Evolutionary conservation across 306 rosid species (phyloP).

Genomic region (Gillenia trifoliata): DNA sequence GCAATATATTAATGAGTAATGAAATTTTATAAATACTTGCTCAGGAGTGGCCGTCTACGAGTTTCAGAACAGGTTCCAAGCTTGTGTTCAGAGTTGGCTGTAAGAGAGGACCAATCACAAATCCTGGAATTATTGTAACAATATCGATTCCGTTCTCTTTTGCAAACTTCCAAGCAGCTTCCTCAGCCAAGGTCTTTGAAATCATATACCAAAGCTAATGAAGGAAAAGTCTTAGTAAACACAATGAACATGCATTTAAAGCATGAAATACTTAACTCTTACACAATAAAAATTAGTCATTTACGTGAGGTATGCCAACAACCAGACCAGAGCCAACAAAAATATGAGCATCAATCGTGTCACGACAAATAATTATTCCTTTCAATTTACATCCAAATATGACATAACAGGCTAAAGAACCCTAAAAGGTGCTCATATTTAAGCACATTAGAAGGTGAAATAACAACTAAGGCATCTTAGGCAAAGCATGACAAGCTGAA

Average conservation of each 20-base stretch:
- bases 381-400: neutral
- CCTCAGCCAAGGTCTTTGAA: slow-evolving; percentile 28
- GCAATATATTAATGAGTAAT: neutral
- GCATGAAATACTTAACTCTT: neutral
- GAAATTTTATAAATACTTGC: neutral
- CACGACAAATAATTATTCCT: neutral
- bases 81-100: slow-evolving; percentile 20
- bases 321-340: neutral
- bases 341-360: neutral
- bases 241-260: neutral
- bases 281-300: neutral
- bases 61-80: slow-evolving; percentile 1
- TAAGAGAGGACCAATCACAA: slow-evolving; percentile 19
- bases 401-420: neutral
- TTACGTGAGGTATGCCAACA: neutral
- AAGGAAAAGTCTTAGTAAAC: neutral
- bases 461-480: neutral
- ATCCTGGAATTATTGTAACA: slow-evolving; percentile 20
- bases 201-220: slow-evolving; percentile 22
- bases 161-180: slow-evolving; percentile 31
- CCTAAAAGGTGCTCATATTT: neutral
- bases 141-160: slow-evolving; percentile 20
- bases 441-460: neutral
- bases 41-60: neutral
- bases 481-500: neutral